These are phyloP conservation scores for Stipa capillata DNA, from an alignment of 176 grass and related monocot species.

Conservation along the genomic window DNA sequence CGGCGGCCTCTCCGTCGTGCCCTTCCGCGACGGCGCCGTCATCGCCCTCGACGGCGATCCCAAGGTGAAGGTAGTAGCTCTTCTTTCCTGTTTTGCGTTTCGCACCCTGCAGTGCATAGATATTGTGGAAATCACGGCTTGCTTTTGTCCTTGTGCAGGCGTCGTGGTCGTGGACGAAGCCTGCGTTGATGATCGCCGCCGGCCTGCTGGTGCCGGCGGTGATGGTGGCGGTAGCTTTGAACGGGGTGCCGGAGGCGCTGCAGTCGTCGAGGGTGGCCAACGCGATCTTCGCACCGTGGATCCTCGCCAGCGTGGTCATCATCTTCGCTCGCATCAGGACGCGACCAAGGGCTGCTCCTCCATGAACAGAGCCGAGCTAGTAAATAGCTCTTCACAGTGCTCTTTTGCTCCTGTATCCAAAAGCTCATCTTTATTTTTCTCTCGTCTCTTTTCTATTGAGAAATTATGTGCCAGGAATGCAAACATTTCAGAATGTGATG, in stretches of 20 bases:
- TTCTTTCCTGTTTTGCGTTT: background rate
- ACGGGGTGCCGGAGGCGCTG: conserved; percentile 40
- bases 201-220: conserved; percentile 40
- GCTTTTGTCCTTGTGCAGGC: background rate
- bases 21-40: conserved; percentile 52
- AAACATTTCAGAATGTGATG: background rate
- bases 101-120: background rate
- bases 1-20: conserved; percentile 38
- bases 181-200: conserved; percentile 34
- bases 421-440: background rate
- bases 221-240: conserved; percentile 17
- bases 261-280: conserved; percentile 23
- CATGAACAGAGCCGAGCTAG: background rate
- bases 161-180: conserved; percentile 54
- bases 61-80: conserved; percentile 25
- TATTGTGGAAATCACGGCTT: background rate
- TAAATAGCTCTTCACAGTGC: background rate
- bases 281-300: conserved; percentile 38
- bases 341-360: conserved; percentile 16
- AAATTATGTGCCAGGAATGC: background rate
- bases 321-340: conserved; percentile 35
- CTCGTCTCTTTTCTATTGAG: background rate
- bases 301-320: conserved; percentile 35
- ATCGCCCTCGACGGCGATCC: conserved; percentile 65
- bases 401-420: background rate